A percentile compares a stretch with the other conserved stretches of the same genome.
Evolutionary conservation across 768 basidiomycete genomes (phyloP).

Genomic region (Lentinus brumalis): DNA sequence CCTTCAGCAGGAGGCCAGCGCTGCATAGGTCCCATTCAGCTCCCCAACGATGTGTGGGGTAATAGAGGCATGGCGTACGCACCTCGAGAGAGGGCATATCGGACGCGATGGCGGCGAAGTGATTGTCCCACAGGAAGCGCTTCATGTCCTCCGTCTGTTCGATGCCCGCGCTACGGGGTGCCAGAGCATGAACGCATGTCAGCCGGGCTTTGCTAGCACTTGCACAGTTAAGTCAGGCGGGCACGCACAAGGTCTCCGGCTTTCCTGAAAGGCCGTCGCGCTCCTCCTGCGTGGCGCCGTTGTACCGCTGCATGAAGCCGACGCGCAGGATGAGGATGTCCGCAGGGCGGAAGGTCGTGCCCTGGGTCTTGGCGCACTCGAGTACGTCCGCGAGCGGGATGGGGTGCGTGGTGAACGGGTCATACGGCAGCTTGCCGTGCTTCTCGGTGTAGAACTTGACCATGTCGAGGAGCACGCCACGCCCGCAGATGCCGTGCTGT

Average conservation of each 20-base stretch:
- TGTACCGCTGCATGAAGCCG: conserved; percentile 65
- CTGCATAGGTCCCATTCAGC: conserved; percentile 30
- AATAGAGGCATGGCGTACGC: neutral
- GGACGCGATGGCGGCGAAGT: conserved; percentile 69
- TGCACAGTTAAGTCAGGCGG: neutral
- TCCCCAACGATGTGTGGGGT: neutral
- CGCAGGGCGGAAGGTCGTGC: conserved; percentile 56
- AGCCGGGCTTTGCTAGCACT: neutral
- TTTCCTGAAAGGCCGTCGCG: conserved; percentile 44
- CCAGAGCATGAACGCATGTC: neutral
- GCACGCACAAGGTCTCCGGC: conserved; percentile 57
- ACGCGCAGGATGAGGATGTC: conserved; percentile 64
- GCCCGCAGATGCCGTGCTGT: conserved; percentile 67
- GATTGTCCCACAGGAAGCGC: conserved; percentile 75
- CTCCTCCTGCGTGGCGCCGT: conserved; percentile 42
- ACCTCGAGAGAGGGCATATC: conserved; percentile 72
- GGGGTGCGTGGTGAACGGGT: conserved; percentile 60
- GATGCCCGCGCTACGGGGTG: conserved; percentile 55
- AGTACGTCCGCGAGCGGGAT: conserved; percentile 57
- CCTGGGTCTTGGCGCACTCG: conserved; percentile 59
- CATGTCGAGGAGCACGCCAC: conserved; percentile 68
- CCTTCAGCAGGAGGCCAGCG: conserved; percentile 55
- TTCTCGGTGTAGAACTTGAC: conserved; percentile 51
- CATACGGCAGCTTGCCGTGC: conserved; percentile 50
- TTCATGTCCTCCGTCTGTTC: conserved; percentile 74